Evolutionary conservation across 1,284 basidiomycete genomes (phyloP).

Genomic region (Volvariella volvacea): DNA sequence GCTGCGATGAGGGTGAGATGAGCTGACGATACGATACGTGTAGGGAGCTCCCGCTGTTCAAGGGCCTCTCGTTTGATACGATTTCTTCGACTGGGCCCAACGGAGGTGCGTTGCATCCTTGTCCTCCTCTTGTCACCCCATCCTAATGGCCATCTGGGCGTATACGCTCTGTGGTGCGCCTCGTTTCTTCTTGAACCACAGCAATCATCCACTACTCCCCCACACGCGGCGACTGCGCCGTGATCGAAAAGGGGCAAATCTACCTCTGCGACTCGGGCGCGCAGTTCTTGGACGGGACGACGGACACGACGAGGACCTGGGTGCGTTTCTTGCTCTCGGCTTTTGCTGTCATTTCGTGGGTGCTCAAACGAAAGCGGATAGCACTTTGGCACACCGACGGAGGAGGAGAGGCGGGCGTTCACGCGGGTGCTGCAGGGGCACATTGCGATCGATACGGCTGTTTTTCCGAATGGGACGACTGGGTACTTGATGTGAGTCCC

Average conservation of each 20-base stretch:
- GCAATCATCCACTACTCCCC: slow-evolving; percentile 95
- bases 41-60: slow-evolving; percentile 73
- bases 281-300: slow-evolving; percentile 92
- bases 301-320: slow-evolving; percentile 89
- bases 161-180: slow-evolving; percentile 1
- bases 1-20: neutral
- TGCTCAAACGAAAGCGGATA: no score
- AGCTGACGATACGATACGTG: slow-evolving; percentile 1
- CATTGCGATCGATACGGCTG: slow-evolving; percentile 81
- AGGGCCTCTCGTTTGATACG: slow-evolving; percentile 86
- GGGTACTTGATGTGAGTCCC: slow-evolving; percentile 30
- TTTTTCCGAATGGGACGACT: slow-evolving; percentile 88
- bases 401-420: slow-evolving; percentile 82
- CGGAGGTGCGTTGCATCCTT: slow-evolving; percentile 49
- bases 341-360: slow-evolving; percentile 2
- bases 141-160: no score
- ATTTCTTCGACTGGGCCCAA: slow-evolving; percentile 91
- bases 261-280: slow-evolving; percentile 23
- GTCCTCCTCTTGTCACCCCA: no score
- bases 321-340: slow-evolving; percentile 28
- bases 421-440: slow-evolving; percentile 96
- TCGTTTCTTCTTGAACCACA: slow-evolving; percentile 16
- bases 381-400: slow-evolving; percentile 87
- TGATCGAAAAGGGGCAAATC: slow-evolving; percentile 72
- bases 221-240: slow-evolving; percentile 65